Evolutionary conservation across 2,329 filamentous ascomycete species (phyloP).

Genomic region (Nemania abortiva): DNA sequence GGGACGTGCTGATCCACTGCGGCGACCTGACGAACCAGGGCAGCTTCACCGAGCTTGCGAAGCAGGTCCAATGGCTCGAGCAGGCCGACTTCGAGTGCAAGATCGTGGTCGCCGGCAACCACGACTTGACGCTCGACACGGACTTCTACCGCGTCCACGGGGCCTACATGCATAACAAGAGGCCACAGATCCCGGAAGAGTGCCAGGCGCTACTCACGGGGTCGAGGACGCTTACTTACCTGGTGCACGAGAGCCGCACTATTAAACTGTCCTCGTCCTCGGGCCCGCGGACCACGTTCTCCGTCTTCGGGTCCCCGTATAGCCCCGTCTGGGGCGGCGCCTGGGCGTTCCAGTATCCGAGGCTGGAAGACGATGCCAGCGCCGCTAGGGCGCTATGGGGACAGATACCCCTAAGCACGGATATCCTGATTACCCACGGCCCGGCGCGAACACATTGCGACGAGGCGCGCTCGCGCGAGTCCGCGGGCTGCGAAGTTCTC

Average conservation of each 20-base stretch:
- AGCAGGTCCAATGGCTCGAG: constrained; percentile 75
- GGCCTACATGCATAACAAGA: constrained; percentile 67
- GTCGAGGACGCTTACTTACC: constrained; percentile 67
- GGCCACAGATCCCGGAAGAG: constrained; percentile 62
- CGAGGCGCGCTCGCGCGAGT: constrained; percentile 54
- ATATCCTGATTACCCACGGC: constrained; percentile 79
- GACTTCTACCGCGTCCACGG: constrained; percentile 69
- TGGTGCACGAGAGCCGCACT: constrained; percentile 67
- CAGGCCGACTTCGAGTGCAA: constrained; percentile 76
- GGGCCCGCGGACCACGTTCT: constrained; percentile 72
- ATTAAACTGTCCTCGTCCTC: constrained; percentile 65
- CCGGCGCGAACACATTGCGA: constrained; percentile 73
- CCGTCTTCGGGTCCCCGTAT: constrained; percentile 78
- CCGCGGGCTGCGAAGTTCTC: constrained; percentile 71
- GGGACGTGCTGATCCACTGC: constrained; percentile 81
- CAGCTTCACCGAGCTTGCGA: constrained; percentile 69
- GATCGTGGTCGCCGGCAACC: constrained; percentile 79
- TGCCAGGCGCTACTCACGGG: constrained; percentile 67
- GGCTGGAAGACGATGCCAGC: constrained; percentile 32
- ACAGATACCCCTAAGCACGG: constrained; percentile 69
- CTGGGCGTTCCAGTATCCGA: constrained; percentile 77
- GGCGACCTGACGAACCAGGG: constrained; percentile 83
- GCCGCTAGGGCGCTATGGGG: constrained; percentile 64
- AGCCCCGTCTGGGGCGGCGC: constrained; percentile 62
- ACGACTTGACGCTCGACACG: constrained; percentile 78